Evolutionary conservation across 495 filamentous ascomycete species (phyloP).

Genomic region (Trichoderma erinaceum): DNA sequence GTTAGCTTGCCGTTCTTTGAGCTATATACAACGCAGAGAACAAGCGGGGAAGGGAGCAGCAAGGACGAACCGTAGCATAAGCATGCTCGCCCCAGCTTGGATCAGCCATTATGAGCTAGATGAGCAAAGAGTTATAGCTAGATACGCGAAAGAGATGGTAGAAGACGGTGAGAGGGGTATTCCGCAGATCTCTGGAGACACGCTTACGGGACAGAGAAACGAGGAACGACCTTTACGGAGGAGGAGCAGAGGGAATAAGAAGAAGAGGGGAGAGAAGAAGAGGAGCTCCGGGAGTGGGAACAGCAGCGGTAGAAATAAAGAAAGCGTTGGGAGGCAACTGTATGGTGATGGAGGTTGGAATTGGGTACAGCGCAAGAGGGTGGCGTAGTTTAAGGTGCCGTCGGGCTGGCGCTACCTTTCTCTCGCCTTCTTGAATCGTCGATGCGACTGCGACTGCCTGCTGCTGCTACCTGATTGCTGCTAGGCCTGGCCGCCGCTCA

Average conservation of each 20-base stretch:
- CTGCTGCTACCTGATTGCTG: too few species aligned
- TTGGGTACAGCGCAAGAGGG: not conserved
- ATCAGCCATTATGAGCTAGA: constrained; percentile 12
- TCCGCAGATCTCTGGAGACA: not conserved
- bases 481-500: too few species aligned
- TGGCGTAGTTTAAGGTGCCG: not conserved
- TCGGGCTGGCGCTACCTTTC: constrained; percentile 5
- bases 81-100: constrained; percentile 14
- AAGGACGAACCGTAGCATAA: constrained; percentile 7
- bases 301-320: constrained; percentile 7
- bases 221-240: constrained; percentile 2
- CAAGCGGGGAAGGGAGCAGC: not conserved
- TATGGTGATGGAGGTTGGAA: constrained; percentile 13
- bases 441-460: too few species aligned
- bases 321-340: constrained; percentile 11
- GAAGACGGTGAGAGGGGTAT: not conserved
- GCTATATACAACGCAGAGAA: constrained; percentile 4
- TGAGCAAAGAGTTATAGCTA: not conserved
- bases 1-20: constrained; percentile 16
- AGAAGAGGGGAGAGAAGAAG: too few species aligned
- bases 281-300: constrained; percentile 1
- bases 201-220: not conserved
- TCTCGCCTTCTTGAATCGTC: too few species aligned
- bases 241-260: constrained; percentile 9
- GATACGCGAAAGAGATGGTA: not conserved